phyloP scores from a whole-genome alignment of 2,329 filamentous ascomycete species.

The Aspergillus brasiliensis region DNA sequence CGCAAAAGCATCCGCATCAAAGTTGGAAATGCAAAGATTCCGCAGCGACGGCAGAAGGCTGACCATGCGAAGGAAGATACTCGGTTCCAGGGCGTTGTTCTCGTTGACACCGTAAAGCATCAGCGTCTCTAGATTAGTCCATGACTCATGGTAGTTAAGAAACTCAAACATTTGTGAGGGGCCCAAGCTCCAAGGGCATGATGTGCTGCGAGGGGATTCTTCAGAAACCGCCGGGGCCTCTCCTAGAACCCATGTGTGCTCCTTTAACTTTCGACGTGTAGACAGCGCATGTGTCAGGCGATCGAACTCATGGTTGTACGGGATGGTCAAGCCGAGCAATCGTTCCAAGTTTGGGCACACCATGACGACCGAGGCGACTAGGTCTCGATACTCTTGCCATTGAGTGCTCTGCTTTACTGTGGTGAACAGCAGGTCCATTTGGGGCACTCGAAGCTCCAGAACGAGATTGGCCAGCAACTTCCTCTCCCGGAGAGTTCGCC shows the following conservation, averaged over 20 bases:
- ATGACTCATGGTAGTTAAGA: slow-evolving; percentile 55
- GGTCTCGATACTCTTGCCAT: slow-evolving; percentile 53
- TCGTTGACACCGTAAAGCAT: slow-evolving; percentile 52
- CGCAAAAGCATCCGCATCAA: slow-evolving; percentile 57
- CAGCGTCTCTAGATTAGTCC: slow-evolving; percentile 56
- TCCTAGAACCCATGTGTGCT: slow-evolving; percentile 59
- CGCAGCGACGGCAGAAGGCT: slow-evolving; percentile 55
- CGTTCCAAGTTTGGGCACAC: slow-evolving; percentile 60
- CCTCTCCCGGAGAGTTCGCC: slow-evolving; percentile 57
- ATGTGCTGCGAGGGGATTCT: slow-evolving; percentile 39
- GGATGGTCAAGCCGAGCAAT: slow-evolving; percentile 55
- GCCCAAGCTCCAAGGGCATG: slow-evolving; percentile 49
- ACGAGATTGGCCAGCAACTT: slow-evolving; percentile 55
- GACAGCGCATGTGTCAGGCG: slow-evolving; percentile 59
- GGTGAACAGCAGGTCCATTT: slow-evolving; percentile 46
- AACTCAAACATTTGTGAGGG: slow-evolving; percentile 55
- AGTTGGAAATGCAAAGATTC: slow-evolving; percentile 57
- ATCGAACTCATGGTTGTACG: slow-evolving; percentile 57
- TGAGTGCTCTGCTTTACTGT: slow-evolving; percentile 44
- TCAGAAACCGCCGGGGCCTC: slow-evolving; percentile 45
- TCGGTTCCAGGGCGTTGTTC: slow-evolving; percentile 53
- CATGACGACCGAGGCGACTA: slow-evolving; percentile 60
- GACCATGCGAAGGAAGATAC: slow-evolving; percentile 57
- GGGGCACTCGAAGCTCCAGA: slow-evolving; percentile 55
- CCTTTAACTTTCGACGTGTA: slow-evolving; percentile 55